Evolutionary conservation across 148 eudicot genomes (phyloP).

Genomic region (Silene conica): DNA sequence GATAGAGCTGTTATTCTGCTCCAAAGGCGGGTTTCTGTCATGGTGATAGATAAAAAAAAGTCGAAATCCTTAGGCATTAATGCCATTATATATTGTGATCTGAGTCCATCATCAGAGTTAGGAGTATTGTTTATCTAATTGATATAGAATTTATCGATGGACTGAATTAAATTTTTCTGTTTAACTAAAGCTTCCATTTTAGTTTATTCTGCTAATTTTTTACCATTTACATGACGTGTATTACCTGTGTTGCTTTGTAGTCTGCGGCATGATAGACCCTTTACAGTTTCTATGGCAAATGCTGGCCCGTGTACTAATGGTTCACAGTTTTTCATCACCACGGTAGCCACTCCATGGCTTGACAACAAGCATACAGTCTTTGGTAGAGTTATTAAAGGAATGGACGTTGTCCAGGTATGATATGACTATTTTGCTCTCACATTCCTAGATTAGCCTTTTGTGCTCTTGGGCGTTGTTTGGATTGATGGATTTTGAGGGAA

Average conservation of each 20-base stretch:
- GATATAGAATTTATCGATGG: neutral
- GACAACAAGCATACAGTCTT: constrained; percentile 98
- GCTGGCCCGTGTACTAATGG: constrained; percentile 97
- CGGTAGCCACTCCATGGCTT: constrained; percentile 99
- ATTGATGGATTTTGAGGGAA: no score
- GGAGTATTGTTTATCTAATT: neutral
- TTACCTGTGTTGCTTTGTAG: constrained; percentile 38
- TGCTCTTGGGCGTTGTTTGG: neutral
- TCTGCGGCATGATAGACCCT: constrained; percentile 95
- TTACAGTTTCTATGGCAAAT: constrained; percentile 97
- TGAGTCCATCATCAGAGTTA: neutral
- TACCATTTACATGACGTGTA: constrained; percentile 5
- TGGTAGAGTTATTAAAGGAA: constrained; percentile 91
- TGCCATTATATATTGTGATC: neutral
- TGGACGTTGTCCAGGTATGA: constrained; percentile 97
- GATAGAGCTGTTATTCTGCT: neutral
- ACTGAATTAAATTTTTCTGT: neutral
- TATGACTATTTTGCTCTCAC: neutral
- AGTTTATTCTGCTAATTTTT: neutral
- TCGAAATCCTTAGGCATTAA: no score
- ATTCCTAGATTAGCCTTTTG: neutral
- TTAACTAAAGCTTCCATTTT: neutral
- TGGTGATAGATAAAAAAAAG: neutral
- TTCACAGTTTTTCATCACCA: constrained; percentile 96
- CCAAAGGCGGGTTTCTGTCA: neutral